A percentile compares a stretch with the other conserved stretches of the same genome.
Evolutionary conservation across 352 stramenopile species (phyloP).

Genomic region (Phytophthora citricola): DNA sequence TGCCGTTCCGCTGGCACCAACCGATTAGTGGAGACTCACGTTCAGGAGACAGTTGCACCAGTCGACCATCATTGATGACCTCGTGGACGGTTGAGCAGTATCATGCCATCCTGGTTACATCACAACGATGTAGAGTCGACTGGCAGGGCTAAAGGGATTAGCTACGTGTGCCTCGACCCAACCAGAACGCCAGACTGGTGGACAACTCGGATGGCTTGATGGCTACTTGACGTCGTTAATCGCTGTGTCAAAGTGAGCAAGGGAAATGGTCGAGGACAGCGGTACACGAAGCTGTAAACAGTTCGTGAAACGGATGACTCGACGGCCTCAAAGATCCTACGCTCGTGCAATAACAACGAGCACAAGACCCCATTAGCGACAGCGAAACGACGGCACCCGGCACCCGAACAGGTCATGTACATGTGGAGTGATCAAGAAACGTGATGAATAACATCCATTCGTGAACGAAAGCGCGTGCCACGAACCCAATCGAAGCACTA

Average conservation of each 20-base stretch:
- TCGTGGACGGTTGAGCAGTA: not conserved
- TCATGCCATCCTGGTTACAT: not conserved
- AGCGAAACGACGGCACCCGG: not conserved
- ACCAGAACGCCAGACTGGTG: conserved; percentile 23
- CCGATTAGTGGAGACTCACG: conserved; percentile 17
- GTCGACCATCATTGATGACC: conserved; percentile 8
- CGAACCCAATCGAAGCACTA: conserved; percentile 7
- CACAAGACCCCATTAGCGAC: not conserved
- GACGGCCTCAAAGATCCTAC: not conserved
- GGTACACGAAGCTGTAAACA: conserved; percentile 12
- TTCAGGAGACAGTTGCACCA: conserved; percentile 9
- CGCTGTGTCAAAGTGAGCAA: conserved; percentile 7
- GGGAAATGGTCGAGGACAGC: conserved; percentile 1
- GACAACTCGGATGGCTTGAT: conserved; percentile 21
- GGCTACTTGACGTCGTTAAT: conserved; percentile 16
- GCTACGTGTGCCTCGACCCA: conserved; percentile 27
- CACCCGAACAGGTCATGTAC: not conserved
- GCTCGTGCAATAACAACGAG: conserved; percentile 16
- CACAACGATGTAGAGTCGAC: not conserved
- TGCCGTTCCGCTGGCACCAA: conserved; percentile 10
- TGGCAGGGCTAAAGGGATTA: not conserved
- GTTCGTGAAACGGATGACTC: conserved; percentile 8
- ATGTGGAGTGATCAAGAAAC: not conserved
- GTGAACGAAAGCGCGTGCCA: conserved; percentile 9
- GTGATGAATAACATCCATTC: not conserved